Conservation (phyloP, 2,329 filamentous ascomycete species). For the Bisporella sp. region DNA sequence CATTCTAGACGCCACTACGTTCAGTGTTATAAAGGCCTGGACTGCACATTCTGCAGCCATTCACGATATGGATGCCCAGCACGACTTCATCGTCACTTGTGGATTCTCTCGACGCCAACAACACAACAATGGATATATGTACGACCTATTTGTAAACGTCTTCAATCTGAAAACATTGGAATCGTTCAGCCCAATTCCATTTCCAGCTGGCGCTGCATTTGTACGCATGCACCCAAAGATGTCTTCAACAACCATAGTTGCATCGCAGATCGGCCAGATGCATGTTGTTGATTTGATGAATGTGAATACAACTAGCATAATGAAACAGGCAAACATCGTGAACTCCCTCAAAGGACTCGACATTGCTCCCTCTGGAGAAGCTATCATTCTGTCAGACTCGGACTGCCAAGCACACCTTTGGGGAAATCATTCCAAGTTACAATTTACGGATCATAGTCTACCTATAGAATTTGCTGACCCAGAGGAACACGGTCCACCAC, state of each 20-base stretch:
- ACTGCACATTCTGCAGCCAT: constrained; percentile 83
- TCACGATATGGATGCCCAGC: constrained; percentile 95
- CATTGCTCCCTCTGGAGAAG: constrained; percentile 65
- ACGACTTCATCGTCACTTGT: constrained; percentile 92
- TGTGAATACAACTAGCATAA: constrained; percentile 55
- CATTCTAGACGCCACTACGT: constrained; percentile 73
- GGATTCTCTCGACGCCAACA: constrained; percentile 77
- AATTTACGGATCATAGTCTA: constrained; percentile 63
- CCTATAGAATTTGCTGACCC: constrained; percentile 60
- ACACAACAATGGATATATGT: constrained; percentile 62
- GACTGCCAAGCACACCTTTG: constrained; percentile 62
- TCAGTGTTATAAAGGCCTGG: constrained; percentile 79
- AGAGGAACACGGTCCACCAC: constrained; percentile 37
- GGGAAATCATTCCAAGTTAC: constrained; percentile 62
- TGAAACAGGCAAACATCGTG: constrained; percentile 57
- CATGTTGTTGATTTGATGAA: constrained; percentile 91
- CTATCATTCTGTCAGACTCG: constrained; percentile 58
- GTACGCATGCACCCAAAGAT: constrained; percentile 95
- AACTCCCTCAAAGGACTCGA: constrained; percentile 59
- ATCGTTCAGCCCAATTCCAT: constrained; percentile 85
- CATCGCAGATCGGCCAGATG: constrained; percentile 86
- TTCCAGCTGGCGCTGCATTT: constrained; percentile 85
- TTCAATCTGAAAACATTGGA: constrained; percentile 90
- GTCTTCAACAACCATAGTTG: constrained; percentile 89
- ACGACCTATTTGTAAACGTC: constrained; percentile 90